Conservation (phyloP, 2,329 filamentous ascomycete genomes). For the Plenodomus tracheiphilus region DNA sequence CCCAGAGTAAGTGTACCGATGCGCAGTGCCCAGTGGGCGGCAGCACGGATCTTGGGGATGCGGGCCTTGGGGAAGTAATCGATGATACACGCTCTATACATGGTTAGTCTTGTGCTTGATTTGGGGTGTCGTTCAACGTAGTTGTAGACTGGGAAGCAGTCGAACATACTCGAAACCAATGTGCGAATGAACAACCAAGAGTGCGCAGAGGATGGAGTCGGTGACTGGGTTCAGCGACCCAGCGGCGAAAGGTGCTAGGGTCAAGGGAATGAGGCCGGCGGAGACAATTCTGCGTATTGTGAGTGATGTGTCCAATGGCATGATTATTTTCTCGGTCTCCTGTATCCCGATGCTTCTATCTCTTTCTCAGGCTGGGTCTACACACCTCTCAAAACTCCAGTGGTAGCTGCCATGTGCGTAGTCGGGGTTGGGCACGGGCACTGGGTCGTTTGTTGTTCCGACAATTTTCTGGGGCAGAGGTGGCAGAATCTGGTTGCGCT, state of each 20-base stretch:
- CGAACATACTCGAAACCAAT: slow-evolving; percentile 80
- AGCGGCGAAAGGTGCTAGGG: slow-evolving; percentile 86
- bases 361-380: not conserved
- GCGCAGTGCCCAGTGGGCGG: slow-evolving; percentile 79
- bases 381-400: slow-evolving; percentile 87
- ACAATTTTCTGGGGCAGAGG: slow-evolving; percentile 83
- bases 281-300: slow-evolving; percentile 65
- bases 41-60: slow-evolving; percentile 67
- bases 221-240: slow-evolving; percentile 87
- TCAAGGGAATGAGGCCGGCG: slow-evolving; percentile 80
- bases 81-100: slow-evolving; percentile 69
- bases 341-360: not conserved
- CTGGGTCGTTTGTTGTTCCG: slow-evolving; percentile 85
- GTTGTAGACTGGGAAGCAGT: not conserved
- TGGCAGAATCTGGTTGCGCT: slow-evolving; percentile 75
- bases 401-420: slow-evolving; percentile 93
- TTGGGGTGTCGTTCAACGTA: not conserved
- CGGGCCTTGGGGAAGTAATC: slow-evolving; percentile 83
- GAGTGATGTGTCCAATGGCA: not conserved
- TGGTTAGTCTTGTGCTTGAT: slow-evolving; percentile 13
- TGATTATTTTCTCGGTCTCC: no score
- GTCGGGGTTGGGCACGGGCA: slow-evolving; percentile 69
- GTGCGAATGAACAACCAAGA: slow-evolving; percentile 89
- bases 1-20: slow-evolving; percentile 77
- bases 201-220: slow-evolving; percentile 82